Evolutionary conservation across 2,329 filamentous ascomycete species (phyloP).

Genomic region (Monilinia aucupariae): DNA sequence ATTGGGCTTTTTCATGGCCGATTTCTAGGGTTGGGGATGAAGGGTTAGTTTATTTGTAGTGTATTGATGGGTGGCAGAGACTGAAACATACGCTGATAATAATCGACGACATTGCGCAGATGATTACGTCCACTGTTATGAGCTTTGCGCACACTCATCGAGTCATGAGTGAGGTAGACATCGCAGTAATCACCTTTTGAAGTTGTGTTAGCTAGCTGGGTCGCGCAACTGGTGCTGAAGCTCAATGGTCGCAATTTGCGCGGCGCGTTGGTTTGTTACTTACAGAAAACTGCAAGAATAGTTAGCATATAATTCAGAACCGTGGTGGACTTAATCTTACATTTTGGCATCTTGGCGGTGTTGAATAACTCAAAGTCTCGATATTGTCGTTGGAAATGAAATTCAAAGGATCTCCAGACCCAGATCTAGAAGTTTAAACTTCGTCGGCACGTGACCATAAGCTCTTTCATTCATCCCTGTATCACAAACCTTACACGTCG

Average conservation of each 20-base stretch:
- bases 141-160: constrained; percentile 98
- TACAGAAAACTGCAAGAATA: constrained; percentile 61
- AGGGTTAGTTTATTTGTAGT: background rate
- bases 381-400: constrained; percentile 9
- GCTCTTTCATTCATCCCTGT: constrained; percentile 19
- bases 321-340: constrained; percentile 49
- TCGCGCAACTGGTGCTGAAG: constrained; percentile 5
- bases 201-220: constrained; percentile 19
- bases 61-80: background rate
- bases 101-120: constrained; percentile 93
- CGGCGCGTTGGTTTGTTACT: constrained; percentile 33
- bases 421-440: constrained; percentile 13
- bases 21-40: constrained; percentile 59
- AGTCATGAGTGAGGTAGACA: constrained; percentile 99
- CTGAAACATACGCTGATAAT: constrained; percentile 75
- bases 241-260: constrained; percentile 7
- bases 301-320: constrained; percentile 35
- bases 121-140: constrained; percentile 97
- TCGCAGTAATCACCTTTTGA: constrained; percentile 87
- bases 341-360: constrained; percentile 71
- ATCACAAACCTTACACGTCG: constrained; percentile 26
- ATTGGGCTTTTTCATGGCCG: constrained; percentile 96
- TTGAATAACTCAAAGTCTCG: constrained; percentile 6
- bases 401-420: constrained; percentile 18
- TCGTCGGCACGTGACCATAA: constrained; percentile 16